Base-by-base conservation (phyloP, 257 asterid species). In the Primulina eburnea region DNA sequence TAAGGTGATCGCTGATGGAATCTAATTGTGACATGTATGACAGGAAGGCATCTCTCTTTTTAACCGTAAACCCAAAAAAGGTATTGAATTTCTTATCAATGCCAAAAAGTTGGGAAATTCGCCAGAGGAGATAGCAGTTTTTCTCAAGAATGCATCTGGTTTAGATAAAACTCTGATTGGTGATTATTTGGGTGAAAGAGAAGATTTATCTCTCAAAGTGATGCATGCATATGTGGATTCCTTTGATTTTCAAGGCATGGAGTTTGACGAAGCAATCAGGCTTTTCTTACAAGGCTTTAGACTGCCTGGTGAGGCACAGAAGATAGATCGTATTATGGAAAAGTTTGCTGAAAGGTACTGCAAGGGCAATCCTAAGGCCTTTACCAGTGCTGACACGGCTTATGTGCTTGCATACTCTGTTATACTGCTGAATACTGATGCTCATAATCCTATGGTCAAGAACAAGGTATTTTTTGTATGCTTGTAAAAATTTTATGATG, bases 21-120 rank as follows among this genome's bases (percentile, higher is more conserved):
- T 62, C 62, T 82, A 71, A 75, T 76, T 76, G 65, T 76, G 18
- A 77, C 65, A 73, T 67, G 76, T 76, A 62, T 86, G 86, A 82
- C 99, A 94, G 99, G 99, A 94, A 86, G 99, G 99, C 73, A 89
- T 94, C 79, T 86, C 97, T 64, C 95, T 94, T 82, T 94, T 94
- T 76, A 94, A 94, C 73, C 96, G 98, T 24, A 94, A 94, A 75
- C 99, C 99, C 35, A 94, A 82, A 85, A 94, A 84, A 80, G 99
- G 99, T 73, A 89, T 94, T 63, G 97, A 89, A 77, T 94, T 94
- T 82, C 89, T 94, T 81, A 84, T 91, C 71, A 89, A 81, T 77
- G 96, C 97, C 69, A 94, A 89, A 79, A 94, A 94, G 87, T 96
- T 94, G 81, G 98, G 97, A 55, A 75, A 80, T 73, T 84, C 97